A percentile compares a stretch with the other conserved stretches of the same genome.
Conservation (phyloP, 208 protist genomes). For the Leishmania lainsoni region DNA sequence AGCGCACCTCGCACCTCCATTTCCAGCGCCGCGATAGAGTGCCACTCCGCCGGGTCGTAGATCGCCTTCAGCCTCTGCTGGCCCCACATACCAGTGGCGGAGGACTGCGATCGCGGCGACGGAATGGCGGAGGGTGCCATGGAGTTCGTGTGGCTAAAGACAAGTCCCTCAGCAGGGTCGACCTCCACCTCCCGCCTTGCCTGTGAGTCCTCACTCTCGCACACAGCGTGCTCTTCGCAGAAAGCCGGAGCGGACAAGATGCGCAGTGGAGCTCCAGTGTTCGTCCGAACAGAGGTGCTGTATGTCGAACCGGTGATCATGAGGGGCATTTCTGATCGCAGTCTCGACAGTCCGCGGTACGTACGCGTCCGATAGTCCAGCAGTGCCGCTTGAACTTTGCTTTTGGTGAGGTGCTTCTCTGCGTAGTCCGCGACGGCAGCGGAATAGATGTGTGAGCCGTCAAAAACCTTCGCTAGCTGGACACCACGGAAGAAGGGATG, state of each 20-base stretch:
- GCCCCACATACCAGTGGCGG: constrained; percentile 23
- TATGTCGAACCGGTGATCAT: constrained; percentile 53
- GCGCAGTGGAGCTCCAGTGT: constrained; percentile 35
- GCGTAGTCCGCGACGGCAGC: constrained; percentile 43
- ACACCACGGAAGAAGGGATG: constrained; percentile 72
- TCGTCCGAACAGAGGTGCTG: constrained; percentile 33
- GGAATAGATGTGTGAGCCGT: constrained; percentile 56
- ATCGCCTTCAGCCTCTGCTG: constrained; percentile 51
- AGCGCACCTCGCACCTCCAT: constrained; percentile 59
- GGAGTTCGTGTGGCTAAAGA: constrained; percentile 37
- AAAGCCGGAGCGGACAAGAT: constrained; percentile 36
- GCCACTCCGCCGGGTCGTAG: constrained; percentile 60
- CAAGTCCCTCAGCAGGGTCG: constrained; percentile 25
- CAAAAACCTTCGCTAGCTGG: constrained; percentile 58
- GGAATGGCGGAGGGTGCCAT: constrained; percentile 10
- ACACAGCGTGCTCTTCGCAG: constrained; percentile 25
- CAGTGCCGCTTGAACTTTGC: constrained; percentile 49
- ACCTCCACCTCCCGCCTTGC: background rate
- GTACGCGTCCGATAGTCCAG: constrained; percentile 48
- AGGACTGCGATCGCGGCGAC: constrained; percentile 38
- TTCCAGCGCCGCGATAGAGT: constrained; percentile 56
- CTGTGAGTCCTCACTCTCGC: constrained; percentile 13
- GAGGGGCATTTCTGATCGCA: constrained; percentile 38
- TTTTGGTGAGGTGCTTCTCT: constrained; percentile 46
- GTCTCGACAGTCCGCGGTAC: constrained; percentile 32